Evolutionary conservation across 306 rosid genomes (phyloP).

Genomic region (Psophocarpus tetragonolobus): DNA sequence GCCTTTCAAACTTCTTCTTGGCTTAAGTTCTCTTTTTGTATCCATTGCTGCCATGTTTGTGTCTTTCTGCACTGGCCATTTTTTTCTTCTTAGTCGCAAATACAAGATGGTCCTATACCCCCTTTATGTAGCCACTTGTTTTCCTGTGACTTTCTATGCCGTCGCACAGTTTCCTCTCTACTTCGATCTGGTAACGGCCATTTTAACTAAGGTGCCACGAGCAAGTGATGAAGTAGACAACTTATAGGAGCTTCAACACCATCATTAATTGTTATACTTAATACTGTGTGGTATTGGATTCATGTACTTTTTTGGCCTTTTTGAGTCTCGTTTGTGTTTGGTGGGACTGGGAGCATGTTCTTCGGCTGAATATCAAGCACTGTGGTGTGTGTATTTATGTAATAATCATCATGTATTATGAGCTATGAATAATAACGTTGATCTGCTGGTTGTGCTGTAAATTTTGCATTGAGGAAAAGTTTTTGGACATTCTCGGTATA

Average conservation of each 20-base stretch:
- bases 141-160: constrained; percentile 53
- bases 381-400: no score
- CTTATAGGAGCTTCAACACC: background rate
- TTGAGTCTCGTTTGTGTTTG: no score
- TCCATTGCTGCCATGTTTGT: constrained; percentile 52
- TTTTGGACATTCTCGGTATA: no score
- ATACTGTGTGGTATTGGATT: background rate
- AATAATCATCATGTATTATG: no score
- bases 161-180: constrained; percentile 57
- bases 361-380: no score
- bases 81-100: constrained; percentile 40
- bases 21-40: constrained; percentile 54
- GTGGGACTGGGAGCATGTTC: no score
- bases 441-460: no score
- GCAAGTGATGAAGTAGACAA: constrained; percentile 25
- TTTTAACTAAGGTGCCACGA: constrained; percentile 34
- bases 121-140: constrained; percentile 42
- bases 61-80: constrained; percentile 56
- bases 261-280: background rate
- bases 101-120: constrained; percentile 35
- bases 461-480: no score
- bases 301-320: background rate
- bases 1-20: constrained; percentile 53
- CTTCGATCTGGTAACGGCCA: constrained; percentile 51
- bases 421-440: no score